Conservation (phyloP, 78 protist genomes). For the Capsaspora owczarzaki region DNA sequence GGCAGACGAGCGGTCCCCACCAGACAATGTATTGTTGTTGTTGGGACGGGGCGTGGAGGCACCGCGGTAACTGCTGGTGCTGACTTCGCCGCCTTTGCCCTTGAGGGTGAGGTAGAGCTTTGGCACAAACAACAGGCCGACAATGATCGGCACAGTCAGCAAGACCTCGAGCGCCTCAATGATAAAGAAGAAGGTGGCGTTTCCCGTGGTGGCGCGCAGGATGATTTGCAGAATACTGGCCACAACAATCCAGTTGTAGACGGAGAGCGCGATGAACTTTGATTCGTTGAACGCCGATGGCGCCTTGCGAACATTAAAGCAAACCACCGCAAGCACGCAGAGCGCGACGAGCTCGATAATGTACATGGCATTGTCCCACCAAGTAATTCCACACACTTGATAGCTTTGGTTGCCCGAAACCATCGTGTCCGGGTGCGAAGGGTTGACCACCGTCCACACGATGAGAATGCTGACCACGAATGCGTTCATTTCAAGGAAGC, state of each 20-base stretch:
- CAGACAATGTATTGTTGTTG: no score
- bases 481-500: no score
- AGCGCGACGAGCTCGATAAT: neutral
- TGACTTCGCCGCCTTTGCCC: neutral
- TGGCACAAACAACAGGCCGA: neutral
- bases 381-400: no score
- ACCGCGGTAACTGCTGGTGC: neutral
- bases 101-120: neutral
- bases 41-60: no score
- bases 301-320: neutral
- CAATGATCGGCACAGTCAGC: neutral
- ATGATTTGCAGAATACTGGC: neutral
- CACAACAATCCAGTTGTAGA: constrained; percentile 1
- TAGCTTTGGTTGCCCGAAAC: no score
- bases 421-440: no score
- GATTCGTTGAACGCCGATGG: neutral
- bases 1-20: no score
- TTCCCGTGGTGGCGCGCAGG: no score
- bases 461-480: no score
- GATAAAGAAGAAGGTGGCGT: no score
- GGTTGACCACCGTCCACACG: no score
- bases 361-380: neutral
- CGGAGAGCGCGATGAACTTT: neutral
- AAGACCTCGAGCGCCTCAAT: no score
- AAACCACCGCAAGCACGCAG: neutral